Evolutionary conservation across 139 green algal species (phyloP).

Genomic region (Chlorella vulgaris): DNA sequence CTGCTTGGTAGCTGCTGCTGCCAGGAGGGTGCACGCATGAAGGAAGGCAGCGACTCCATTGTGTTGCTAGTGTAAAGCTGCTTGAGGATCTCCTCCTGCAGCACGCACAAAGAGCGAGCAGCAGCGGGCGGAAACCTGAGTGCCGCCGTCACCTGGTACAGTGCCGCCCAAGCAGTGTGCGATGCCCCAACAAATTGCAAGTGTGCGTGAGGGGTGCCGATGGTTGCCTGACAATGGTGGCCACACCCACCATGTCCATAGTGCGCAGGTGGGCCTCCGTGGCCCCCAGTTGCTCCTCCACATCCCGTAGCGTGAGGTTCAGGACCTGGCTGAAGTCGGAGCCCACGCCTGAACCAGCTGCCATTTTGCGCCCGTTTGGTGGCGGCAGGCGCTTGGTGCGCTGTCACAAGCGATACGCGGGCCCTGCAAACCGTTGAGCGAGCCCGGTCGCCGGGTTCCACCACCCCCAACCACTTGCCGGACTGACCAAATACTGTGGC

Average conservation of each 20-base stretch:
- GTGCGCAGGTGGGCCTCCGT: not conserved
- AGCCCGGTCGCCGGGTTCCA: no score
- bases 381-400: no score
- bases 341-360: not conserved
- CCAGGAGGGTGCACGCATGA: slow-evolving; percentile 22
- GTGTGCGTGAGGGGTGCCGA: no score
- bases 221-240: no score
- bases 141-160: not conserved
- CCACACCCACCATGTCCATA: slow-evolving; percentile 31
- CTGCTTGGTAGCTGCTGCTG: not conserved
- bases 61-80: not conserved
- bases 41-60: slow-evolving; percentile 8
- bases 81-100: slow-evolving; percentile 22
- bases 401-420: no score
- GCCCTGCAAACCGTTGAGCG: no score
- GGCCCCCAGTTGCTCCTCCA: slow-evolving; percentile 15
- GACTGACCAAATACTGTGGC: no score
- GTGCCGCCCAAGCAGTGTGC: no score
- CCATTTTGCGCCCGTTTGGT: no score
- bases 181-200: not conserved
- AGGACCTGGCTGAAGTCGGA: not conserved
- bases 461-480: no score
- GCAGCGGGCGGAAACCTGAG: no score
- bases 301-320: not conserved
- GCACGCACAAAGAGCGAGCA: not conserved